phyloP scores from a whole-genome alignment of 1,284 basidiomycete species.

The Coriolopsis trogii region DNA sequence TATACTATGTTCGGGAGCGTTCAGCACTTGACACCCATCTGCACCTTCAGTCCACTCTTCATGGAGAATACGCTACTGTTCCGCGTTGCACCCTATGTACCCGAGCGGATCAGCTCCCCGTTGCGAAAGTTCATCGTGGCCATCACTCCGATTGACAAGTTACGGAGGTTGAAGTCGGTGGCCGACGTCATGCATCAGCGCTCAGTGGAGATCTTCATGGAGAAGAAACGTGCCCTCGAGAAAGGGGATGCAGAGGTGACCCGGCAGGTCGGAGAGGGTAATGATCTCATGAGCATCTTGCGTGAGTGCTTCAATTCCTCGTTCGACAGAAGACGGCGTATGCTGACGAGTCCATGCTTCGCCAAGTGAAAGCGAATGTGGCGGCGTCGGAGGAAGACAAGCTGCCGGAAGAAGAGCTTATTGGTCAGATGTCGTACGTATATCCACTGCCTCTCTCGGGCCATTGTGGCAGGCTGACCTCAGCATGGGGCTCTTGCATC shows the following conservation, averaged over 20 bases:
- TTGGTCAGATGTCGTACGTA: slow-evolving; percentile 30
- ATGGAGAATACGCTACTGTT: no score
- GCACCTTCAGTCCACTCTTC: no score
- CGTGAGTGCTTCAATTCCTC: slow-evolving; percentile 19
- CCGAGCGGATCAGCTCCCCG: no score
- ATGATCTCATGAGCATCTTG: slow-evolving; percentile 35
- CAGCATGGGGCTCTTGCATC: no score
- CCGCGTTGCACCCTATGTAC: no score
- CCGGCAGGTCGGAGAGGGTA: slow-evolving; percentile 33
- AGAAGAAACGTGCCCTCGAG: slow-evolving; percentile 29
- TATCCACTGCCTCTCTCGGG: not conserved
- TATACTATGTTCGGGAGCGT: no score
- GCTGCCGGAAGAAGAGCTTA: slow-evolving; percentile 28
- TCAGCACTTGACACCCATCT: no score
- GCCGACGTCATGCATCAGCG: slow-evolving; percentile 23
- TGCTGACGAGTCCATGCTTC: not conserved
- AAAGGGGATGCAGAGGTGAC: slow-evolving; percentile 30
- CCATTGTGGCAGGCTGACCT: not conserved
- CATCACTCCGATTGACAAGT: slow-evolving; percentile 16
- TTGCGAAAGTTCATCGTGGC: no score
- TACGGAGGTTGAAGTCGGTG: slow-evolving; percentile 20
- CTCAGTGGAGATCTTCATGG: slow-evolving; percentile 20
- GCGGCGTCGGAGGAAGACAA: slow-evolving; percentile 21
- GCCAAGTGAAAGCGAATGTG: slow-evolving; percentile 27
- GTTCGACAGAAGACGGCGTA: not conserved